Evolutionary conservation across 2,329 filamentous ascomycete genomes (phyloP), one percentile per base, ranked within the genome.

Genomic region (Exophiala calicioides): DNA sequence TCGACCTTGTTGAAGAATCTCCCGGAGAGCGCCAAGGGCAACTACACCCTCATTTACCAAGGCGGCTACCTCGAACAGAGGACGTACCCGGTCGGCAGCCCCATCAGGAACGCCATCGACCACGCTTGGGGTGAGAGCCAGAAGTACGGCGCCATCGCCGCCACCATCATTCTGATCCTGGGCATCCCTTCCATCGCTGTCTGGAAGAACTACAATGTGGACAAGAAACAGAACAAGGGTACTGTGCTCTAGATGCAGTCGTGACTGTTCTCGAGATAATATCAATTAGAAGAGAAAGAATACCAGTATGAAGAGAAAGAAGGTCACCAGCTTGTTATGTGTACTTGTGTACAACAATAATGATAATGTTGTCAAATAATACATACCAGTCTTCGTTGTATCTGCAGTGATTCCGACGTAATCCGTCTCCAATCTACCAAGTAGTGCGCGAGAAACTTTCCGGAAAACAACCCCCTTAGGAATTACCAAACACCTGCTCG

Each of bases 61-160:
- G 72, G 74, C 21, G 71, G 73, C 53, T 58, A 85, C 18, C 67
- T 66, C 0, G 69, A 68, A 2, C 84, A 86, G 55, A 62, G 81
- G 32, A 39, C 55, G 16, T 78, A 75, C 51, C 57, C 65, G 0
- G 57, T 71, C 12, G 69, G 72, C 3, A 71, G 58, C 5, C 60
- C 66, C 0, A 68, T 64, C 16, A 62, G 76, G 12, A 56, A 64
- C 3, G 68, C 67, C 3, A 64, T 67, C 47, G 60, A 67, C 15
- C 58, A 60, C 38, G 67, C 69, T 5, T 71, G 65, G 63, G 65
- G 67, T 9, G 56, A 62, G 20, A 64, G 60, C n/a, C 68, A 70
- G 57, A 65, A 62, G 43, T 63, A 62, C 57, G 65, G 73, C 65
- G 56, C 72, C 21, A 68, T 70, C 34, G 67, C 68, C 3, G 52